Evolutionary conservation across 1,284 basidiomycete species (phyloP).

Genomic region (Marasmius fiardii): DNA sequence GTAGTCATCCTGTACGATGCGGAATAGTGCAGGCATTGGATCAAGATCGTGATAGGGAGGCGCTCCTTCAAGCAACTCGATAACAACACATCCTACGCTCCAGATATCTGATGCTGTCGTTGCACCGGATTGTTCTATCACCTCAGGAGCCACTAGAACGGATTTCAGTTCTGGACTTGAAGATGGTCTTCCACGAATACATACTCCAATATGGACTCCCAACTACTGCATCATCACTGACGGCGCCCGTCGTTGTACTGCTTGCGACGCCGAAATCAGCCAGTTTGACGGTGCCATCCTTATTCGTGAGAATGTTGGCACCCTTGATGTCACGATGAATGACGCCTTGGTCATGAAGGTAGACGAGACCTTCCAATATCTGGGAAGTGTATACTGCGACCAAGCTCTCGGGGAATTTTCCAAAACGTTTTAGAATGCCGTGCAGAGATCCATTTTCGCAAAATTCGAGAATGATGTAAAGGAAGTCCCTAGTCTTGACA

Average conservation of each 20-base stretch:
- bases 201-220: constrained; percentile 97
- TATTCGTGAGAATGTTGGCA: constrained; percentile 97
- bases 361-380: constrained; percentile 88
- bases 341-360: constrained; percentile 96
- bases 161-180: constrained; percentile 13
- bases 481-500: constrained; percentile 89
- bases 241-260: constrained; percentile 66
- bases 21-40: constrained; percentile 97
- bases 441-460: constrained; percentile 98
- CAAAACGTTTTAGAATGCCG: constrained; percentile 94
- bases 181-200: constrained; percentile 25
- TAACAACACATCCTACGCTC: constrained; percentile 96
- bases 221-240: constrained; percentile 85
- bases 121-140: constrained; percentile 95
- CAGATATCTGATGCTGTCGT: constrained; percentile 97
- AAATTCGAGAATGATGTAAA: constrained; percentile 98
- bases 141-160: constrained; percentile 87
- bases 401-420: constrained; percentile 92
- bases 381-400: constrained; percentile 97
- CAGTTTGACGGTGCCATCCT: constrained; percentile 94
- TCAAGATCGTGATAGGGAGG: constrained; percentile 95
- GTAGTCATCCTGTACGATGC: constrained; percentile 96
- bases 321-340: constrained; percentile 99
- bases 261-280: constrained; percentile 93
- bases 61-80: constrained; percentile 93